Conservation (phyloP, 192 early-diverging fungal species). For the Umbelopsis sp. region DNA sequence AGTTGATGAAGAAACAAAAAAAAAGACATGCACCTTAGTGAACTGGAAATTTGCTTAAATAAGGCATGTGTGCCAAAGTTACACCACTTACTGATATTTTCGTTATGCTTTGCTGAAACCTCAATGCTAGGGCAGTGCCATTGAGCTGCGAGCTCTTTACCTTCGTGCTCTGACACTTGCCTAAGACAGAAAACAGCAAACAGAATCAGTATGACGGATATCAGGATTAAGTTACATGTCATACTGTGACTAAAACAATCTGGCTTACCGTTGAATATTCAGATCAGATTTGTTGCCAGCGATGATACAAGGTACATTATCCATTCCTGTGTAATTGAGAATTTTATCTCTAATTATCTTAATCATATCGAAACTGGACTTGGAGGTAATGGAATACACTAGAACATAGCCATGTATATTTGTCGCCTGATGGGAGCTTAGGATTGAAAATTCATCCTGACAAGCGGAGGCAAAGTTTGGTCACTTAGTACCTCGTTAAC, state of each 20-base stretch:
- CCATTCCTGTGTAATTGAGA: slow-evolving; percentile 85
- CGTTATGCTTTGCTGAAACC: slow-evolving; percentile 89
- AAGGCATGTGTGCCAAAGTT: background rate
- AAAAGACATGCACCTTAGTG: too few relatives aligned
- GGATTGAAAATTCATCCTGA: slow-evolving; percentile 91
- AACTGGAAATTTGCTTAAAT: too few relatives aligned
- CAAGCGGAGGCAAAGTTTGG: background rate
- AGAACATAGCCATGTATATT: slow-evolving; percentile 95
- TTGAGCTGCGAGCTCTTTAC: slow-evolving; percentile 70
- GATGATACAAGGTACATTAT: slow-evolving; percentile 88
- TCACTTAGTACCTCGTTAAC: background rate
- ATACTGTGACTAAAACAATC: background rate
- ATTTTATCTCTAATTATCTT: slow-evolving; percentile 93
- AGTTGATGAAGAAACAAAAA: too few relatives aligned
- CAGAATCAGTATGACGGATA: background rate
- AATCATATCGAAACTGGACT: slow-evolving; percentile 88
- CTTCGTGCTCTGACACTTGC: slow-evolving; percentile 81
- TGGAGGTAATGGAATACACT: slow-evolving; percentile 87
- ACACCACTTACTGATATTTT: slow-evolving; percentile 72
- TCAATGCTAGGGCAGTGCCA: slow-evolving; percentile 90
- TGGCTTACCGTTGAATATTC: slow-evolving; percentile 58
- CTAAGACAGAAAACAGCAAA: slow-evolving; percentile 28
- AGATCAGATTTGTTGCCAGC: slow-evolving; percentile 95
- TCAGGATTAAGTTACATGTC: background rate
- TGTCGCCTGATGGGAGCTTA: slow-evolving; percentile 88